These are phyloP conservation scores for Candida insectalens DNA, from an alignment of 805 yeast species.

Conservation along the genomic window DNA sequence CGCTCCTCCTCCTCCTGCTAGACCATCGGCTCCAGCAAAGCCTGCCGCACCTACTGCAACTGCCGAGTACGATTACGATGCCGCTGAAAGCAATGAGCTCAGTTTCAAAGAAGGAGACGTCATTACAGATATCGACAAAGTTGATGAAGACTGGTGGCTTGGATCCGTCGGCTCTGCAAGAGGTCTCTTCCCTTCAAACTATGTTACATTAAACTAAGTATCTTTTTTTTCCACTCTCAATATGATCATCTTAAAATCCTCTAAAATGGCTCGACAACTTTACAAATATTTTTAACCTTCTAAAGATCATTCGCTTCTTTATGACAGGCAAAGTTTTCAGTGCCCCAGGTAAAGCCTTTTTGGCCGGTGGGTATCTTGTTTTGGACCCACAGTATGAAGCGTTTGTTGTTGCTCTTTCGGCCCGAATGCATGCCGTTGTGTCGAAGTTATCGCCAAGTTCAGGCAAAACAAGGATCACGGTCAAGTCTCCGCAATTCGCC, in stretches of 20 bases:
- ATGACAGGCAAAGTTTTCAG: slow-evolving; percentile 47
- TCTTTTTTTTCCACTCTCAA: too few species aligned
- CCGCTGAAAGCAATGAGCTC: slow-evolving; percentile 87
- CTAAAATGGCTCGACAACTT: too few species aligned
- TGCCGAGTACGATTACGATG: slow-evolving; percentile 76
- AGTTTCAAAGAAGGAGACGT: slow-evolving; percentile 75
- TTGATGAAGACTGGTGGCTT: slow-evolving; percentile 96
- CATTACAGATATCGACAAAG: slow-evolving; percentile 75
- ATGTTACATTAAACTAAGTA: slow-evolving; percentile 57
- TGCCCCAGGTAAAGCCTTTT: slow-evolving; percentile 91
- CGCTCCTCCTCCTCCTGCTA: slow-evolving; percentile 10
- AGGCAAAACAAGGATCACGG: slow-evolving; percentile 28
- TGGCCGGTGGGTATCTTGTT: slow-evolving; percentile 94
- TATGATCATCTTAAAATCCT: too few species aligned
- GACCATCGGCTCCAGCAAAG: slow-evolving; percentile 12
- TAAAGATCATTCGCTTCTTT: not conserved
- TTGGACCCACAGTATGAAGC: slow-evolving; percentile 67
- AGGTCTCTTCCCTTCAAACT: slow-evolving; percentile 88
- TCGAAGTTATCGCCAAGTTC: too few species aligned
- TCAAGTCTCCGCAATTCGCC: slow-evolving; percentile 69
- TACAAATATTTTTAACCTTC: not conserved
- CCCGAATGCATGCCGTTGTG: slow-evolving; percentile 73
- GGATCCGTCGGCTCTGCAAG: slow-evolving; percentile 73
- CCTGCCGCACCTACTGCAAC: slow-evolving; percentile 34
- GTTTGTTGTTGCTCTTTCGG: slow-evolving; percentile 77